Evolutionary conservation across 768 basidiomycete species (phyloP), one percentile per base, ranked within the genome.

Genomic region (Boletus sp.): DNA sequence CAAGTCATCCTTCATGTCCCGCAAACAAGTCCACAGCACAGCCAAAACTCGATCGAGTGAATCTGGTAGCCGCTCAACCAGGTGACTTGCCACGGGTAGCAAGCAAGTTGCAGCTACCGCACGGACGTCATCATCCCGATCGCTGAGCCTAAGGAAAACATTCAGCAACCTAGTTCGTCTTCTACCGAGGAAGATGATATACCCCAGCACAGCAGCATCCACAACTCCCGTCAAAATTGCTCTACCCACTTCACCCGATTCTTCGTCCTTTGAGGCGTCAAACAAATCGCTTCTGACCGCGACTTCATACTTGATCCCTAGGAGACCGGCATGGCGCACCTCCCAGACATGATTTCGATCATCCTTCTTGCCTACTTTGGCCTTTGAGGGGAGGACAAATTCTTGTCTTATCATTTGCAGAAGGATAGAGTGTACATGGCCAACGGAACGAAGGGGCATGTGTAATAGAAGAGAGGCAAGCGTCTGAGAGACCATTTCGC

Each of bases 301-400:
- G 35, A 98, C 94, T 70, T 98, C 92, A 69, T 98, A 98, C 76
- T 98, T 98, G 70, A 99, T 85, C 1, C 97, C 97, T 9, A 98
- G 80, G 55, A 99, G 74, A 29, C 97, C 97, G n/a, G 97, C 95
- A 75, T 99, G 97, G 51, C 96, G 81, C 47, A 99, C 88, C 72
- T 98, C 93, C 97, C 97, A 99, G 7, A 93, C 81, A 70, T 95
- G 91, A 50, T 67, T 72, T 42, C 61, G 72, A 74, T 61, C 75
- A 45, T 65, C 68, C 75, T 59, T 70, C 46, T 68, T 72, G 49
- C 70, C 64, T 39, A 62, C 54, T 42, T 62, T 64, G 34, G 66
- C 60, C 54, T 70, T 75, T 21, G 72, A 55, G 19, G 77, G 74
- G 35, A 81, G 69, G 1, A 76, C 71, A 68, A 90, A 90, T 55